Evolutionary conservation across 495 filamentous ascomycete species (phyloP).

Genomic region (Lepraria neglecta): DNA sequence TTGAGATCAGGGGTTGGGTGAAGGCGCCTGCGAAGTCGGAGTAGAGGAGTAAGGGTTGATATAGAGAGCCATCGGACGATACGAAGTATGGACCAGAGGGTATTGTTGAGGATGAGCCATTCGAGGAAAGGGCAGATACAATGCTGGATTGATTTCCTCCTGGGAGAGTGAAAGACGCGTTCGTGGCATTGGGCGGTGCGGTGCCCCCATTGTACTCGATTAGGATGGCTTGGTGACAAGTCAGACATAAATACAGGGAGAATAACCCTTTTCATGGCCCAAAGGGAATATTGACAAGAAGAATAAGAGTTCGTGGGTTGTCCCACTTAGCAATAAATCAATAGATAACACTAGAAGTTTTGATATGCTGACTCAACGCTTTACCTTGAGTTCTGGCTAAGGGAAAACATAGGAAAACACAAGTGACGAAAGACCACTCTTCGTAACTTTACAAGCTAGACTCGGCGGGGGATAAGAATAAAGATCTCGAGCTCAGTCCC

Average conservation of each 20-base stretch:
- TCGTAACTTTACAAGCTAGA: no score
- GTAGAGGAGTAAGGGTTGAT: constrained; percentile 45
- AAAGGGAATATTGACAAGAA: not conserved
- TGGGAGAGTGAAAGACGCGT: constrained; percentile 7
- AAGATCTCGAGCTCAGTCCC: no score
- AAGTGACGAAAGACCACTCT: no score
- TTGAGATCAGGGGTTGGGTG: constrained; percentile 29
- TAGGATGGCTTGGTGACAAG: constrained; percentile 4
- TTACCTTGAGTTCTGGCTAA: no score
- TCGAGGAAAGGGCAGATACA: not conserved
- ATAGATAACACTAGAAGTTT: no score
- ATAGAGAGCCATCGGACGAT: constrained; percentile 35
- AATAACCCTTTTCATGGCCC: not conserved
- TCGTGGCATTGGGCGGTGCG: not conserved
- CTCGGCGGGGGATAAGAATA: no score
- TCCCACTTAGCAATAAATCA: no score
- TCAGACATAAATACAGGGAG: not conserved
- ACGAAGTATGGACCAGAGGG: constrained; percentile 47
- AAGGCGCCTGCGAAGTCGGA: constrained; percentile 43
- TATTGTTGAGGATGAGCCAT: constrained; percentile 17
- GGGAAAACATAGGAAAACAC: no score
- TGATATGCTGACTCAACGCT: no score
- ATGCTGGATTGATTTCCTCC: constrained; percentile 4
- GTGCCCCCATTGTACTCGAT: not conserved
- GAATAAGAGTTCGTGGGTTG: no score